phyloP scores from a whole-genome alignment of 164 flowering plant species.

The Litsea cubeba region DNA sequence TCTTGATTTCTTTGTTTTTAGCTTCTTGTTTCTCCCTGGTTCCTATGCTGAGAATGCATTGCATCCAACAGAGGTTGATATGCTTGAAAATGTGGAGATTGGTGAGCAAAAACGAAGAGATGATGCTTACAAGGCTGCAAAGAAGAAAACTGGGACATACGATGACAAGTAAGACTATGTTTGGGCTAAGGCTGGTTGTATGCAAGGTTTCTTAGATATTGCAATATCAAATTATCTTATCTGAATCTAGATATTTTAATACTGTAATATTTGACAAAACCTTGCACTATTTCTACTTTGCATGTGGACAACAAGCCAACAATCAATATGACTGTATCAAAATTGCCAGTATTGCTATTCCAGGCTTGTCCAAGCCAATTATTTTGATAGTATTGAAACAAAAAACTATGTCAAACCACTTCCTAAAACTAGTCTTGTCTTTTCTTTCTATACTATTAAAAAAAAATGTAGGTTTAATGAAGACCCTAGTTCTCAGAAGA shows the following conservation, averaged over 20 bases:
- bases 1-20: not conserved
- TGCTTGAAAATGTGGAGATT: constrained; percentile 97
- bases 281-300: not conserved
- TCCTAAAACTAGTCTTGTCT: too few species aligned
- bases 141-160: constrained; percentile 71
- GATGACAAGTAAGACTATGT: constrained; percentile 73
- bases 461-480: constrained; percentile 55
- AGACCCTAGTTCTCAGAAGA: constrained; percentile 59
- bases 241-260: too few species aligned
- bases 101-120: constrained; percentile 89
- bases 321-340: not conserved
- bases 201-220: not conserved
- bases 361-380: too few species aligned
- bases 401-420: not conserved
- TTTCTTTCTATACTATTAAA: not conserved
- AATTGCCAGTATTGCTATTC: too few species aligned
- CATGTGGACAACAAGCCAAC: not conserved
- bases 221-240: not conserved
- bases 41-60: constrained; percentile 18
- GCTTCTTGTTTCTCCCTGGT: constrained; percentile 6
- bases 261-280: too few species aligned
- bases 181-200: not conserved
- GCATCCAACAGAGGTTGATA: constrained; percentile 60
- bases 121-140: constrained; percentile 87
- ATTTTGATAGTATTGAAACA: too few species aligned